A percentile compares a stretch with the other conserved stretches of the same genome.
Conservation (phyloP, 495 filamentous ascomycete species). For the Penicillium goetzii region DNA sequence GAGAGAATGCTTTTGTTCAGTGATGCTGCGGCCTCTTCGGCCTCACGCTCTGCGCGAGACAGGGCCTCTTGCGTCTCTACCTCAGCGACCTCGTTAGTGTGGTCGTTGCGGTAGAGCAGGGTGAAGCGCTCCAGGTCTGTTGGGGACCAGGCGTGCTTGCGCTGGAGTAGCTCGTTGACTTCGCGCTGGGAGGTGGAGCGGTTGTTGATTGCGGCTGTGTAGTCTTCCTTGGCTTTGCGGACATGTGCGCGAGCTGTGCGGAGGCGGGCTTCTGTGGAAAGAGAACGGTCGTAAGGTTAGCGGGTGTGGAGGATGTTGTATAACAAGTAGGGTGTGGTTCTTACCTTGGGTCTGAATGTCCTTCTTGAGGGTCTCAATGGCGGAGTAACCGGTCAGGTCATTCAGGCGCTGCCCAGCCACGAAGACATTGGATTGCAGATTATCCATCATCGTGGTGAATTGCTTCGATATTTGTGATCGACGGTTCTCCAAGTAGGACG, state of each 20-base stretch:
- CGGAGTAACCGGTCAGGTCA: slow-evolving; percentile 89
- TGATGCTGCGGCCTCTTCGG: slow-evolving; percentile 72
- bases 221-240: slow-evolving; percentile 69
- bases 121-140: slow-evolving; percentile 94
- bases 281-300: slow-evolving; percentile 11
- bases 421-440: slow-evolving; percentile 81
- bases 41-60: slow-evolving; percentile 71
- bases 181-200: slow-evolving; percentile 90
- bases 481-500: slow-evolving; percentile 74
- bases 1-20: slow-evolving; percentile 80
- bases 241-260: slow-evolving; percentile 65
- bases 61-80: slow-evolving; percentile 70
- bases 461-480: slow-evolving; percentile 73
- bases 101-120: slow-evolving; percentile 85
- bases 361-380: slow-evolving; percentile 82
- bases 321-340: not conserved
- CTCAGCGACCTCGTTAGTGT: slow-evolving; percentile 90
- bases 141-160: slow-evolving; percentile 90
- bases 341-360: slow-evolving; percentile 71
- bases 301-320: not conserved
- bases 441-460: slow-evolving; percentile 82
- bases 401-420: slow-evolving; percentile 87
- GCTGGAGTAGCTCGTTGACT: slow-evolving; percentile 88
- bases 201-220: slow-evolving; percentile 75
- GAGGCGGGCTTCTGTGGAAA: slow-evolving; percentile 61